These are phyloP conservation scores for Elongisporangium prolatum DNA, from an alignment of 352 stramenopile genomes.

Conservation along the genomic window DNA sequence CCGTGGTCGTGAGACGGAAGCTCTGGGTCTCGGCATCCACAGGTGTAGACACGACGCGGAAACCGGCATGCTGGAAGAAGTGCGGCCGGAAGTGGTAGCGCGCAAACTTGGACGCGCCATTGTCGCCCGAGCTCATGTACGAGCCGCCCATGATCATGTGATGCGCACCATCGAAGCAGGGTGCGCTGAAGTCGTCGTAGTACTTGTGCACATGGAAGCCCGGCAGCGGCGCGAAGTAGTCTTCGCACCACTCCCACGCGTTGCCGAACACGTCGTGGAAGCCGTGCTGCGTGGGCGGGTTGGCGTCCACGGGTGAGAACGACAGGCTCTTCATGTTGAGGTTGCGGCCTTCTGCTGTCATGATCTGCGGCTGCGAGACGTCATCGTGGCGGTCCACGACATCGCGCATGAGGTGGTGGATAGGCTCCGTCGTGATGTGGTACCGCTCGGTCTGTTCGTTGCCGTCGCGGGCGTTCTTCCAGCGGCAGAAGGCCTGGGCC, in stretches of 20 bases:
- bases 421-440: constrained; percentile 89
- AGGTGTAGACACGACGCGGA: constrained; percentile 89
- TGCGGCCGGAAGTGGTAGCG: constrained; percentile 97
- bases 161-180: constrained; percentile 97
- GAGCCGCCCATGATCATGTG: constrained; percentile 95
- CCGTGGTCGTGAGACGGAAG: constrained; percentile 58
- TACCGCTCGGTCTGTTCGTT: constrained; percentile 63
- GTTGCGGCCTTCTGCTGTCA: constrained; percentile 78
- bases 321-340: constrained; percentile 91
- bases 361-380: constrained; percentile 68
- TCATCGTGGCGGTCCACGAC: constrained; percentile 40
- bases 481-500: constrained; percentile 90
- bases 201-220: constrained; percentile 89
- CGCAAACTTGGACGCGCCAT: constrained; percentile 92
- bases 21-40: constrained; percentile 55
- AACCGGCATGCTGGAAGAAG: constrained; percentile 96
- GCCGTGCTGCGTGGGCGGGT: constrained; percentile 61
- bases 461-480: constrained; percentile 72
- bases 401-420: constrained; percentile 90
- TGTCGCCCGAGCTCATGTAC: constrained; percentile 94
- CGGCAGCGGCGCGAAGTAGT: constrained; percentile 92
- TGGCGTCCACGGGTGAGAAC: constrained; percentile 87
- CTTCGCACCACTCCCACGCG: constrained; percentile 96
- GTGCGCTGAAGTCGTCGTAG: constrained; percentile 97
- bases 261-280: constrained; percentile 95